Evolutionary conservation across 1,284 basidiomycete genomes (phyloP), one percentile per base, ranked within the genome.

Genomic region (Rhodotorula sp.): DNA sequence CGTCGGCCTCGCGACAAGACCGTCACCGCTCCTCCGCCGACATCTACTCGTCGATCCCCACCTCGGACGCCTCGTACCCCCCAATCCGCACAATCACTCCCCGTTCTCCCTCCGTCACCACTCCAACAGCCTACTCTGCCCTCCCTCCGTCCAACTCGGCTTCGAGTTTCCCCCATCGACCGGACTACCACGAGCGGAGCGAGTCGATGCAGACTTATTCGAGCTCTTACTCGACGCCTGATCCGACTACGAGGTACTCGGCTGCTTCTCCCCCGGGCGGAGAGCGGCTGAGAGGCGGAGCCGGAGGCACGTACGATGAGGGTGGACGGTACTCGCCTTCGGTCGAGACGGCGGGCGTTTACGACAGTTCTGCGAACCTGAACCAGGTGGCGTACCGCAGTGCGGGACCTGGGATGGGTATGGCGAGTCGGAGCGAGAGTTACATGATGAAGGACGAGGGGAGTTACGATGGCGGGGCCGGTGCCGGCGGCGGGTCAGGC

Each of bases 1-100:
- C 56, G 13, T n/a, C 34, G 47, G 55, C 20, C 47, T 29, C 52
- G 27, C 55, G 49, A 6, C 32, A 27, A 52, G 36, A 19, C 55
- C 30, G 32, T 7, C 67, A 59, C 22, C 66, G 66, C 19, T 74
- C 73, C 22, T 72, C 70, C 4, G 73, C 73, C 39, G 73, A 74
- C 54, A 49, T 72, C 27, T 74, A 74, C 62, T 65, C 73, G n/a
- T 58, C 64, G 15, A 60, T 74, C 32, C 73, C 73, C 6, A 67
- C 70, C 8, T 9, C 5, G 15, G 62, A 69, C 59, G 56, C 49
- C 19, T 46, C 68, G 11, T 70, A 70, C 68, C 68, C 68, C 13
- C 68, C 68, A 30, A 63, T 67, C 55, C 70, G 70, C 36, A 59
- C 57, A 56, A 62, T 66, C 59, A 66, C 64, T 2, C 62, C 66